These are phyloP conservation scores for Akanthomyces uredinophilus DNA, from an alignment of 2,329 filamentous ascomycete species.

Conservation along the genomic window DNA sequence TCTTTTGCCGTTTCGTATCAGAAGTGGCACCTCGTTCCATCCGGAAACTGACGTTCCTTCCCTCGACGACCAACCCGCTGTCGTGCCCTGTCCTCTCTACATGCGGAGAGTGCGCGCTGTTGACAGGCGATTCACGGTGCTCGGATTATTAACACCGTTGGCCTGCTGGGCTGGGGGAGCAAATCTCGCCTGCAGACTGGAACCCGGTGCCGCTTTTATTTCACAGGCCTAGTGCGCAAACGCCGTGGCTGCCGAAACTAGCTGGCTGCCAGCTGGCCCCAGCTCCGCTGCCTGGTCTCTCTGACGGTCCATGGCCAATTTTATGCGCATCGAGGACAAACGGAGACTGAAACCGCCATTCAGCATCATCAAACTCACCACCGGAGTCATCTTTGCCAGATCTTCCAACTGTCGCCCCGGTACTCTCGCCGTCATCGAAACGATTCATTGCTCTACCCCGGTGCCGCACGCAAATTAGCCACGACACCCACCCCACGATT, in stretches of 20 bases:
- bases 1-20: background rate
- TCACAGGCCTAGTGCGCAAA: background rate
- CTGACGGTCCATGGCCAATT: background rate
- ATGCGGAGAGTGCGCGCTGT: background rate
- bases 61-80: background rate
- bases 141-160: constrained; percentile 1
- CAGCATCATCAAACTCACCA: background rate
- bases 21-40: background rate
- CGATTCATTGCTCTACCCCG: background rate
- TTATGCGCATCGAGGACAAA: background rate
- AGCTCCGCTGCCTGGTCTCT: background rate
- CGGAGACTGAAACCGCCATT: background rate
- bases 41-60: background rate
- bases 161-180: background rate
- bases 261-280: background rate
- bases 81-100: background rate
- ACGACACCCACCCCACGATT: constrained; percentile 12
- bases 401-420: background rate
- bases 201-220: constrained; percentile 9
- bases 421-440: background rate
- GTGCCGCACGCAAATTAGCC: background rate
- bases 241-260: constrained; percentile 2
- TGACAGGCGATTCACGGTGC: background rate
- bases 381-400: background rate
- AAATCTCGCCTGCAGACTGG: background rate